Evolutionary conservation across 345 rosid species (phyloP), one percentile per base, ranked within the genome.

Genomic region (Garcia nutans): DNA sequence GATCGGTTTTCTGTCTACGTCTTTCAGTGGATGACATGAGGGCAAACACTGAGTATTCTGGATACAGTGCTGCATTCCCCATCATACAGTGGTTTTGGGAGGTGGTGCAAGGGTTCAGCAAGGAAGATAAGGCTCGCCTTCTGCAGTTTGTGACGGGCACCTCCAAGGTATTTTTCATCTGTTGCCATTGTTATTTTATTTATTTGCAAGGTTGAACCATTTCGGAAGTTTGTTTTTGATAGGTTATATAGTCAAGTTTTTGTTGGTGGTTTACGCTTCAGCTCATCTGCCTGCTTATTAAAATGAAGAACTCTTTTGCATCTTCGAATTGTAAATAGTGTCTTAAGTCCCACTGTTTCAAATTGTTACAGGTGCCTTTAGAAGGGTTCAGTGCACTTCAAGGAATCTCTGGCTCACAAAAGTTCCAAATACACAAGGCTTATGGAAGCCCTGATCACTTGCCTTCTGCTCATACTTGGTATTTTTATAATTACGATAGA

Each of bases 401-500:
- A 82, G 99, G 99, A 71, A 95, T 95, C 68, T 95, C 99, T 37
- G 98, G 99, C 12, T 81, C 93, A 1, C 99, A 95, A 72, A 95
- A 91, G 87, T 95, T 95, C 73, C 99, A 95, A 84, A 95, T 93
- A 84, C 99, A 95, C 93, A 95, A 90, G 80, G 99, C 99, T 20
- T 95, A 95, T 70, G 99, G 99, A 77, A 91, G 97, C 77, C 74
- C 88, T 8, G 92, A 88, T 81, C 99, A 91, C 81, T 86, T 95
- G 81, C 98, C 99, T 57, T 95, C 99, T 9, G 99, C 99, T 45
- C 99, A 95, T 78, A 95, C 99, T 47, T 95, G 99, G 99, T 92
- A 85, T 44, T 44, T 42, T 70, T 61, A 55, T 10, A 47, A 16
- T 64, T 60, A 64, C 57, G 1, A 31, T 17, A 49, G 20, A 2